Percentiles rank a stretch among this genome's conserved stretches.
These are phyloP conservation scores for Penicillium verhagenii DNA, from an alignment of 495 filamentous ascomycete species.

Conservation along the genomic window DNA sequence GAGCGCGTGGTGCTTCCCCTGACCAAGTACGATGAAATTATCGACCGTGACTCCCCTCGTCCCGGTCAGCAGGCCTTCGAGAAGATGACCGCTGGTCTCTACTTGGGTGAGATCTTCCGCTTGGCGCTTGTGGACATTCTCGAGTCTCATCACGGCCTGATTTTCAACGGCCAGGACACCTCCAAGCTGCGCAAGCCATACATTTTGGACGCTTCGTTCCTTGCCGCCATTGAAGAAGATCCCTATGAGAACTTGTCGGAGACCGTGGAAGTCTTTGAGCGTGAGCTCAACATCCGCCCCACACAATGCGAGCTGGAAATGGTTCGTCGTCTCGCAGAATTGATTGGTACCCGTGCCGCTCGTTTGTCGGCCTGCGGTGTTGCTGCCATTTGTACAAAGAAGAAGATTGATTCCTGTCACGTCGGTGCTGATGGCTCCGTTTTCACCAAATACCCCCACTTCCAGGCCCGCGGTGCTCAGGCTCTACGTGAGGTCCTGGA, in stretches of 20 bases:
- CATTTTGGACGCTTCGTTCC: slow-evolving; percentile 85
- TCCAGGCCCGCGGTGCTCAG: slow-evolving; percentile 84
- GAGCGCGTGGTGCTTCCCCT: slow-evolving; percentile 89
- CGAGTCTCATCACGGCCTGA: slow-evolving; percentile 68
- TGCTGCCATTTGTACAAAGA: slow-evolving; percentile 94
- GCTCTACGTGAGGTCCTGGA: slow-evolving; percentile 92
- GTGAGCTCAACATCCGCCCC: slow-evolving; percentile 64
- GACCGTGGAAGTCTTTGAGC: slow-evolving; percentile 74
- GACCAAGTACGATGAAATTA: slow-evolving; percentile 77
- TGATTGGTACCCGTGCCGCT: slow-evolving; percentile 92
- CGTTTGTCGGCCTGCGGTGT: slow-evolving; percentile 92
- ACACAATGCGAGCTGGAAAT: slow-evolving; percentile 79
- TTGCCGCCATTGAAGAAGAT: slow-evolving; percentile 94
- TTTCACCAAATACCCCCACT: slow-evolving; percentile 98
- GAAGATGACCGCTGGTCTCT: slow-evolving; percentile 97
- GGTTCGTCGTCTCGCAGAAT: slow-evolving; percentile 79
- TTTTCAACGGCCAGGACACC: slow-evolving; percentile 84
- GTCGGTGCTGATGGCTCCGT: slow-evolving; percentile 95
- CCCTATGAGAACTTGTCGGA: slow-evolving; percentile 92
- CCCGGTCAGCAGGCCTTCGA: slow-evolving; percentile 96
- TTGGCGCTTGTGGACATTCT: slow-evolving; percentile 83
- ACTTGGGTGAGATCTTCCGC: slow-evolving; percentile 93
- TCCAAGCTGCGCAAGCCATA: slow-evolving; percentile 77
- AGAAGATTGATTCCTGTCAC: slow-evolving; percentile 81
- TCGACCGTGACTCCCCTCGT: slow-evolving; percentile 90